Evolutionary conservation across 2,329 filamentous ascomycete species (phyloP).

Genomic region (Colletotrichum shisoi): DNA sequence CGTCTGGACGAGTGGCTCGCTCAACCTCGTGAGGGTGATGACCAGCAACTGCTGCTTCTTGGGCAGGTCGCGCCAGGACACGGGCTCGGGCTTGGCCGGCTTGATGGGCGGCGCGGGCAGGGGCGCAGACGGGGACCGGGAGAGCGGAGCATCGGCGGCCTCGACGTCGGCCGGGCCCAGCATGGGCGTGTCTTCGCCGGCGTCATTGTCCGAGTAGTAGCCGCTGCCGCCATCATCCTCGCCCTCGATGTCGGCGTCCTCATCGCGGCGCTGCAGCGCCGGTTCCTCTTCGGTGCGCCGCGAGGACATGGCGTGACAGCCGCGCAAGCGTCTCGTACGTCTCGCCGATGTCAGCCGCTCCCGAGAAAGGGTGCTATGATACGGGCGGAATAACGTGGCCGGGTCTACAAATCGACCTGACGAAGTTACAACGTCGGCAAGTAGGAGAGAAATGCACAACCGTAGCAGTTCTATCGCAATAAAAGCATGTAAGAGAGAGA

Average conservation of each 20-base stretch:
- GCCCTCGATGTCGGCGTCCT: conserved; percentile 28
- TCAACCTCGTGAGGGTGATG: conserved; percentile 78
- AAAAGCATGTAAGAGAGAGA: neutral
- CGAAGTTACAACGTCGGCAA: neutral
- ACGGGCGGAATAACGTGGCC: neutral
- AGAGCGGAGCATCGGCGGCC: conserved; percentile 19
- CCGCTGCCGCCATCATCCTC: neutral
- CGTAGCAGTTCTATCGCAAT: neutral
- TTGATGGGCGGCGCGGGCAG: conserved; percentile 16
- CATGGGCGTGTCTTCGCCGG: conserved; percentile 20
- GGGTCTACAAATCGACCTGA: neutral
- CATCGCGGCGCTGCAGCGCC: conserved; percentile 18
- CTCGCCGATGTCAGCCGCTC: neutral
- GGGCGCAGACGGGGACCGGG: neutral
- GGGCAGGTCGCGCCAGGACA: conserved; percentile 77
- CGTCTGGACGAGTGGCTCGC: conserved; percentile 83
- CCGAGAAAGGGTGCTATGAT: neutral
- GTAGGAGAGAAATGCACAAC: neutral
- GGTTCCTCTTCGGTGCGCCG: conserved; percentile 14
- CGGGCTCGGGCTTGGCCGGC: conserved; percentile 50
- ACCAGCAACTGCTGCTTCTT: conserved; percentile 79
- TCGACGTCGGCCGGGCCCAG: conserved; percentile 18
- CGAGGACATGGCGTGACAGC: neutral
- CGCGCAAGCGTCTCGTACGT: neutral
- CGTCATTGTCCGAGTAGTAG: conserved; percentile 2